These are phyloP conservation scores for Pseudopyrenochaeta lycopersici DNA, from an alignment of 2,329 filamentous ascomycete genomes.

Conservation along the genomic window DNA sequence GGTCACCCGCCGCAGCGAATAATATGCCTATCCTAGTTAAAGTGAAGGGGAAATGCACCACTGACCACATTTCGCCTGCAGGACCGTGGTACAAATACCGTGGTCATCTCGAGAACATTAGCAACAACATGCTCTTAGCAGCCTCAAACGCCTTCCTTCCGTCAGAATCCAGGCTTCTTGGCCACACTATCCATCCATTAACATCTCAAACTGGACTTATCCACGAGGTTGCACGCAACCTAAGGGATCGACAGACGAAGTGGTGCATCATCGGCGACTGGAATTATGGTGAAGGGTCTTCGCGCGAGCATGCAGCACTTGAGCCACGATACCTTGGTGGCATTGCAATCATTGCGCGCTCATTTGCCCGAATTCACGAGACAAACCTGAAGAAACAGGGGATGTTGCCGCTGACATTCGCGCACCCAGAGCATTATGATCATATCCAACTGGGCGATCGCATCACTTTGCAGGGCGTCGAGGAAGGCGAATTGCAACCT, in stretches of 20 bases:
- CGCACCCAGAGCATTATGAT: slow-evolving; percentile 24
- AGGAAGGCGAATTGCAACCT: slow-evolving; percentile 30
- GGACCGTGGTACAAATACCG: slow-evolving; percentile 53
- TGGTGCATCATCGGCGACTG: slow-evolving; percentile 49
- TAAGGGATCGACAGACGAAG: slow-evolving; percentile 24
- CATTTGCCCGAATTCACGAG: slow-evolving; percentile 41
- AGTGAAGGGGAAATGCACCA: slow-evolving; percentile 51
- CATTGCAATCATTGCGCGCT: slow-evolving; percentile 32
- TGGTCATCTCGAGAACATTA: slow-evolving; percentile 52
- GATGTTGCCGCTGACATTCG: slow-evolving; percentile 38
- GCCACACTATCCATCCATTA: slow-evolving; percentile 34
- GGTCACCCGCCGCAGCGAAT: slow-evolving; percentile 30
- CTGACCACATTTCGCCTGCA: slow-evolving; percentile 52
- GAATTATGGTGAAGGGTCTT: slow-evolving; percentile 41
- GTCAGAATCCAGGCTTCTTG: slow-evolving; percentile 28
- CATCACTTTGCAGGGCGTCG: slow-evolving; percentile 24
- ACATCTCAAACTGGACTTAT: slow-evolving; percentile 23
- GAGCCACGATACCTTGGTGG: slow-evolving; percentile 36
- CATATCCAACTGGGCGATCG: slow-evolving; percentile 24
- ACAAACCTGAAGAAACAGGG: slow-evolving; percentile 43
- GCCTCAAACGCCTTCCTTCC: slow-evolving; percentile 42
- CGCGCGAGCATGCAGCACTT: slow-evolving; percentile 38
- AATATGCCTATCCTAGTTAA: slow-evolving; percentile 45
- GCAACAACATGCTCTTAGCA: slow-evolving; percentile 48
- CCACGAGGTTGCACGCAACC: slow-evolving; percentile 35